Evolutionary conservation across 306 rosid genomes (phyloP).

Genomic region (Sicyos baderoa): DNA sequence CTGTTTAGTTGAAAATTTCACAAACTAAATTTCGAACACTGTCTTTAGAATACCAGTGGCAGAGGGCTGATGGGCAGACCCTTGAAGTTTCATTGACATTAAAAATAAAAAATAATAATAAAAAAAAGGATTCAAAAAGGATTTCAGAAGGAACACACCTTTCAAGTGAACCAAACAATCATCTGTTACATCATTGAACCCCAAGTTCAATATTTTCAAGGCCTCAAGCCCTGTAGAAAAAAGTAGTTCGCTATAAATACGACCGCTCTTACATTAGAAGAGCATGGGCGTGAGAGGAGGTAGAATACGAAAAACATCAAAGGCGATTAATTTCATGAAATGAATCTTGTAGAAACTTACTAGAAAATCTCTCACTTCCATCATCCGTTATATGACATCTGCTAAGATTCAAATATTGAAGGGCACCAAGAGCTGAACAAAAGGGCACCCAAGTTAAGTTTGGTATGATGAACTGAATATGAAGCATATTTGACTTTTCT

Average conservation of each 20-base stretch:
- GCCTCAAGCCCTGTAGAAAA: slow-evolving; percentile 55
- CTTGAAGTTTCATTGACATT: neutral
- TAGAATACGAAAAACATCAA: too few relatives aligned
- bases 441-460: neutral
- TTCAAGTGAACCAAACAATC: slow-evolving; percentile 66
- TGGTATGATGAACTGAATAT: neutral
- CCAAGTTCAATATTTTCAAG: slow-evolving; percentile 71
- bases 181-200: slow-evolving; percentile 58
- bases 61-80: neutral
- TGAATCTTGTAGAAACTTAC: slow-evolving; percentile 44
- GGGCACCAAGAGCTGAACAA: slow-evolving; percentile 54
- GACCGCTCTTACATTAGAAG: too few relatives aligned
- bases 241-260: neutral
- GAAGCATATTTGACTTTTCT: neutral
- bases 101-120: neutral
- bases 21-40: neutral
- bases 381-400: slow-evolving; percentile 55
- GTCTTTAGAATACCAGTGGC: neutral
- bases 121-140: neutral
- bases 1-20: slow-evolving; percentile 26
- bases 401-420: slow-evolving; percentile 70
- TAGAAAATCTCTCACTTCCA: slow-evolving; percentile 62
- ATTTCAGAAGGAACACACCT: slow-evolving; percentile 40
- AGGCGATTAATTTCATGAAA: slow-evolving; percentile 8
- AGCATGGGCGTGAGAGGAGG: too few relatives aligned